Evolutionary conservation across 73 alveolate species (phyloP), one percentile per base, ranked within the genome.

Genomic region (Strombidium stylifer): DNA sequence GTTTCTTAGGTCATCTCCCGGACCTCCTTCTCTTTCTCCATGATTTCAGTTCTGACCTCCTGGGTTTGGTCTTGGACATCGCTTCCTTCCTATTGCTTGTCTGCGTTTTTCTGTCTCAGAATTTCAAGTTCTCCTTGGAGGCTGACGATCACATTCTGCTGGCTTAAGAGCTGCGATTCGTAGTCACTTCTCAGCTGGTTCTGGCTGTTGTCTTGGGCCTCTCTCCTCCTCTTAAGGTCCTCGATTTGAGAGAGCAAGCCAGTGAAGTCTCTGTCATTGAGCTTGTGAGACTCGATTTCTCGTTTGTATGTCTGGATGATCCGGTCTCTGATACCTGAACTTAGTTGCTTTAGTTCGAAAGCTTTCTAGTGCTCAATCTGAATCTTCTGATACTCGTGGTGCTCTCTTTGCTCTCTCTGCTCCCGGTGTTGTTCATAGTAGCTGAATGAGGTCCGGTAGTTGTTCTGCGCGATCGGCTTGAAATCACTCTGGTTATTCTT

Each of bases 111-210:
- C 36, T 57, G 28, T 18, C 16, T 57, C 36, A 57, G 21, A 12
- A 55, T 32, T 15, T 57, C 72, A 18, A 57, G 24, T 14, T 57
- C 72, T 2, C 55, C 55, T 19, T 57, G 30, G 35, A 24, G 72
- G 30, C 35, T 28, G 19, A 18, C 40, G 20, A 57, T 57, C 12
- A 24, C 24, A 6, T 57, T 57, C 12, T 3, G 7, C 36, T 57
- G 36, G 20, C 6, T 8, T 3, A 3, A 3, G 16, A 57, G 36
- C n/a, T 41, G 3, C 14, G 28, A 53, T 21, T 57, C 72, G 19
- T 57, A 24, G 20, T 57, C 55, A n/a, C n/a, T n/a, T 57, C 72
- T 57, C 47, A 32, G 53, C 42, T 35, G 18, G 30, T 57, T 42
- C n/a, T 12, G 14, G 20, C 20, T 24, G 15, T 30, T 1, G 3